Conservation (phyloP, 768 basidiomycete genomes). For the Astraeus odoratus region DNA sequence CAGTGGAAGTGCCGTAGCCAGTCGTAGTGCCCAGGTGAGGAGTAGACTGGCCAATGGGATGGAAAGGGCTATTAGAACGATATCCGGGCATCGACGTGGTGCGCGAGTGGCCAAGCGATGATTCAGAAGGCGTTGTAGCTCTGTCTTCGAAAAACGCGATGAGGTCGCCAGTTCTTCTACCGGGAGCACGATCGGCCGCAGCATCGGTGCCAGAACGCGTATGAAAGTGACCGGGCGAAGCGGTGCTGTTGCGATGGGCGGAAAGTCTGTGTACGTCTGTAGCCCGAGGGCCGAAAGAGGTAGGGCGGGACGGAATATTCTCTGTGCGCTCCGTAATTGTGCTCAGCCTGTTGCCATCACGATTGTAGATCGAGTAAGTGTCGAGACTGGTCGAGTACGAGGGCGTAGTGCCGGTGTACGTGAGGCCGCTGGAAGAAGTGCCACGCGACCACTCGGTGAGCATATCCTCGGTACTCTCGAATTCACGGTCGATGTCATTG, state of each 20-base stretch:
- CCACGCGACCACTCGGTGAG: slow-evolving; percentile 60
- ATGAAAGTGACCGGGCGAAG: slow-evolving; percentile 38
- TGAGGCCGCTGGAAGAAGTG: slow-evolving; percentile 27
- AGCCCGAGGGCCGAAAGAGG: slow-evolving; percentile 29
- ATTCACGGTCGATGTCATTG: slow-evolving; percentile 58
- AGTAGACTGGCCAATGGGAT: slow-evolving; percentile 31
- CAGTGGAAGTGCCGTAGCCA: slow-evolving; percentile 23
- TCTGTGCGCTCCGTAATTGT: slow-evolving; percentile 77
- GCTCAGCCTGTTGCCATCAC: slow-evolving; percentile 51
- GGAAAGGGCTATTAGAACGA: slow-evolving; percentile 24
- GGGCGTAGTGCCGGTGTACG: slow-evolving; percentile 26
- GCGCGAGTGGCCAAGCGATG: slow-evolving; percentile 41
- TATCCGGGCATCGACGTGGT: slow-evolving; percentile 44
- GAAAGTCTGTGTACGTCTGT: slow-evolving; percentile 46
- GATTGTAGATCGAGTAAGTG: slow-evolving; percentile 31
- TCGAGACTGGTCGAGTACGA: slow-evolving; percentile 32
- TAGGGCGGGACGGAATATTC: slow-evolving; percentile 53
- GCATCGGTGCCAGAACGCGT: slow-evolving; percentile 56
- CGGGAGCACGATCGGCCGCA: slow-evolving; percentile 39
- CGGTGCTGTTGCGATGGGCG: slow-evolving; percentile 30
- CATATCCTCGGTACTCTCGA: slow-evolving; percentile 58
- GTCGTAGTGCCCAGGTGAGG: slow-evolving; percentile 32
- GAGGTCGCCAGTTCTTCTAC: slow-evolving; percentile 59
- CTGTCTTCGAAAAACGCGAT: slow-evolving; percentile 69
- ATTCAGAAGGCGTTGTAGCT: slow-evolving; percentile 33